Percentiles rank a stretch among this genome's conserved stretches.
These are phyloP conservation scores for Metschnikowia similis DNA, from an alignment of 805 yeast species.

Conservation along the genomic window DNA sequence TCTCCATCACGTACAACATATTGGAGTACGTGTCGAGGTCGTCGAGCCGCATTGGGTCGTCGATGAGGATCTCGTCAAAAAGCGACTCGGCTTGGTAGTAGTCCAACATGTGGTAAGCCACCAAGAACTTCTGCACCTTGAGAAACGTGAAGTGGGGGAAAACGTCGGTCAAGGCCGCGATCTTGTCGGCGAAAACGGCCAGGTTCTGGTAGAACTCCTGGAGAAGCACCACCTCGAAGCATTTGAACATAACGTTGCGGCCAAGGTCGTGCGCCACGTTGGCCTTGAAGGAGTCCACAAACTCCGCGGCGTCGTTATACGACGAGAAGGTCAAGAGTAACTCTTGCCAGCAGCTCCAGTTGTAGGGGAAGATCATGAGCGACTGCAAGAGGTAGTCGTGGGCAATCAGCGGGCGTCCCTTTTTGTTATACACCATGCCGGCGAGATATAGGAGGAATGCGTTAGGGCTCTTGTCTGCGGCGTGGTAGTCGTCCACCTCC, in stretches of 20 bases:
- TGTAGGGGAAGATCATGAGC: slow-evolving; percentile 65
- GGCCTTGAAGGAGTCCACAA: slow-evolving; percentile 36
- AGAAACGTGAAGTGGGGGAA: slow-evolving; percentile 76
- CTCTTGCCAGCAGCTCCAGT: slow-evolving; percentile 95
- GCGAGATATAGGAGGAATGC: slow-evolving; percentile 66
- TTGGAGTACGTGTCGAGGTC: slow-evolving; percentile 94
- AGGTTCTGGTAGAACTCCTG: slow-evolving; percentile 80
- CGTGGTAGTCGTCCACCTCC: slow-evolving; percentile 35
- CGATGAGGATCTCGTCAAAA: slow-evolving; percentile 67
- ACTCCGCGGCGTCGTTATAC: slow-evolving; percentile 53
- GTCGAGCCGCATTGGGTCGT: slow-evolving; percentile 84
- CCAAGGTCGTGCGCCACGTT: slow-evolving; percentile 27
- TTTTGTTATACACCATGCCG: slow-evolving; percentile 64
- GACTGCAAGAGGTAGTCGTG: slow-evolving; percentile 58
- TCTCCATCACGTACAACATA: slow-evolving; percentile 90
- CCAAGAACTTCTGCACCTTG: slow-evolving; percentile 75
- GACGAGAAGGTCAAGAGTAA: slow-evolving; percentile 56
- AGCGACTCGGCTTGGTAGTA: slow-evolving; percentile 73
- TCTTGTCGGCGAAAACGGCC: slow-evolving; percentile 44
- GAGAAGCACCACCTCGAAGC: slow-evolving; percentile 62
- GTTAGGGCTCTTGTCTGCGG: slow-evolving; percentile 30
- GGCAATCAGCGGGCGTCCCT: slow-evolving; percentile 59
- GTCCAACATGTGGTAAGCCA: slow-evolving; percentile 80
- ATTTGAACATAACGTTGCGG: slow-evolving; percentile 33
- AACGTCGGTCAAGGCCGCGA: slow-evolving; percentile 45